Evolutionary conservation across 176 grass and related monocot genomes (phyloP), one percentile per base, ranked within the genome.

Genomic region (Ensete glaucum): DNA sequence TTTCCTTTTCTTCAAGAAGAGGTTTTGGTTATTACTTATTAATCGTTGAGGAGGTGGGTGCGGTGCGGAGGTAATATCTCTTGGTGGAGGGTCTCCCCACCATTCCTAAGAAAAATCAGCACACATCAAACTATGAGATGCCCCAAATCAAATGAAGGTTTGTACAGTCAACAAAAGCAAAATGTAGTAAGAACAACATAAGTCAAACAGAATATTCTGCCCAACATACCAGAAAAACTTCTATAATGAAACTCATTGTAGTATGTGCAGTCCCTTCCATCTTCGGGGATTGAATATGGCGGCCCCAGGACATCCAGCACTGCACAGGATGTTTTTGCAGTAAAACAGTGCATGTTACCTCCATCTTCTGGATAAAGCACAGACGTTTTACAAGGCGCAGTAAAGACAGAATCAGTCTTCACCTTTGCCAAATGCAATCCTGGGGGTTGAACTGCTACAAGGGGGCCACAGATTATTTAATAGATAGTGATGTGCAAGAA

Each of bases 271-370:
- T 89, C 90, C 62, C 93, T 89, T 70, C 93, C 89, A 10, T 87
- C 79, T 17, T 55, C 60, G 9, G 25, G 48, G 21, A 21, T 50
- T 2, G 67, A 77, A 62, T 92, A 96, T 15, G 93, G 93, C 11
- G 89, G 93, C 0, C 87, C 89, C 54, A 96, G 79, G 13, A 92
- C 89, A 60, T 96, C 93, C 20, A 96, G 87, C 62, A 96, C 83
- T 1, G 93, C 93, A 69, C 93, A 97, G 68, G 90, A 77, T 58
- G 90, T 93, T 27, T 79, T 58, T 14, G 90, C 90, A 17, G 87
- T 97, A 56, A 97, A 92, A 67, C 93, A 90, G 54, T 90, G 93
- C 85, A 97, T 75, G 55, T 93, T 97, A 57, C 90, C 93, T 72
- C 87, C 93, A 21, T 85, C 83, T 43, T 90, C 86, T 13, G 93